Percentiles rank a stretch among this genome's conserved stretches.
phyloP scores from a whole-genome alignment of 352 stramenopile species.

The Halophytophthora batemanensis region DNA sequence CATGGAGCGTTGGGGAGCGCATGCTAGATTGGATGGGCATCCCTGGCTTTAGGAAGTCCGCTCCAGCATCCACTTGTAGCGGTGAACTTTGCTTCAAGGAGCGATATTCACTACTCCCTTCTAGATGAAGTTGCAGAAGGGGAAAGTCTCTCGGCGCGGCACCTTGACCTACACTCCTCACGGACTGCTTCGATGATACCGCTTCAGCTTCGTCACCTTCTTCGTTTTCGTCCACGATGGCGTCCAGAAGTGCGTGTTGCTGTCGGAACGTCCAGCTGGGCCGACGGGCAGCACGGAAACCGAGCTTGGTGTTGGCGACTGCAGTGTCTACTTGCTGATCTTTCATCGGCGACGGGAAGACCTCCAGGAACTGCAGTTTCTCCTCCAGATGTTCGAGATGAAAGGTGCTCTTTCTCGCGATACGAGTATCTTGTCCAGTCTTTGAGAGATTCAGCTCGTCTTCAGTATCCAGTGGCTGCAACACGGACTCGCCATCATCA shows the following conservation, averaged over 20 bases:
- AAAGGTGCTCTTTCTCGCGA: slow-evolving; percentile 7
- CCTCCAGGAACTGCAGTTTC: slow-evolving; percentile 45
- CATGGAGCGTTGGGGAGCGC: slow-evolving; percentile 39
- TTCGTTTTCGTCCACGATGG: slow-evolving; percentile 48
- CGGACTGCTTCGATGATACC: background rate
- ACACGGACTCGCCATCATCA: too few species aligned
- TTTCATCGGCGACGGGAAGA: slow-evolving; percentile 72
- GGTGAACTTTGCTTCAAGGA: slow-evolving; percentile 4
- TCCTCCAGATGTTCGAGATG: slow-evolving; percentile 58
- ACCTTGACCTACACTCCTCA: background rate
- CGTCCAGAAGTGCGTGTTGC: slow-evolving; percentile 47
- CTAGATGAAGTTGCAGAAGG: background rate
- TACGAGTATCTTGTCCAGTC: background rate
- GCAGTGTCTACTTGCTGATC: slow-evolving; percentile 9
- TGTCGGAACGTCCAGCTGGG: slow-evolving; percentile 69
- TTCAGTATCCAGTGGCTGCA: slow-evolving; percentile 9
- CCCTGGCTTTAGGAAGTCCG: slow-evolving; percentile 11
- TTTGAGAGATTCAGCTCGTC: background rate
- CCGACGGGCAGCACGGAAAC: slow-evolving; percentile 29
- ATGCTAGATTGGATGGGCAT: slow-evolving; percentile 19
- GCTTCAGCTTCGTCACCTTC: slow-evolving; percentile 19
- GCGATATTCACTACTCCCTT: background rate
- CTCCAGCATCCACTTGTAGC: slow-evolving; percentile 8
- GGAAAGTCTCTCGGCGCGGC: background rate
- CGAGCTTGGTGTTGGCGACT: background rate